Base-by-base conservation (phyloP, 768 basidiomycete species). In the Pleurotus ostreatus region DNA sequence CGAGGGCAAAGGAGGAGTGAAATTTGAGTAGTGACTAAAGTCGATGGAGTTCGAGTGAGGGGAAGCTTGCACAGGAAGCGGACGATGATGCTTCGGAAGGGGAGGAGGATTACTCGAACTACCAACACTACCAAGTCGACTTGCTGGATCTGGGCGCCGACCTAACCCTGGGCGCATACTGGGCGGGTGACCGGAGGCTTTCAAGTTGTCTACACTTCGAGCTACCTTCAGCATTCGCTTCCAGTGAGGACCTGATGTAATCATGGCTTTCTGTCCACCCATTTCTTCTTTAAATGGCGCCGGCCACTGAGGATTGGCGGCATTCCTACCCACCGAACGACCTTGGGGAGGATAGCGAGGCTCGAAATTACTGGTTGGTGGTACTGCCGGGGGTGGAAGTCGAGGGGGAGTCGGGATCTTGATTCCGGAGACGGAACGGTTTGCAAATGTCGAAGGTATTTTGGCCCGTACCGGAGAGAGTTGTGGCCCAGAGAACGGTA, bases 171-270 rank as follows among this genome's bases (percentile, higher is more conserved):
- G 68, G 61, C 69, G 69, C 18, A 76, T 60, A 40, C 57, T 72
- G 8, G 66, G 41, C 5, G 74, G 73, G 57, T 74, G 72, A 34
- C 30, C 30, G 30, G 30, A 34, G 46, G 68, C 70, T 45, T 76
- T 72, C 46, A 83, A 70, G 58, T 81, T 81, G 59, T 79, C 79
- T 77, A 85, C 80, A 61, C 84, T 87, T 68, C 83, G 84, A n/a
- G 79, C 65, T 60, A 65, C 69, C 57, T 72, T 74, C 46, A 67
- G 57, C 46, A 71, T 63, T 46, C 71, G 70, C 55, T 55, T 60
- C 58, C 67, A 70, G 39, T 63, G 61, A 2, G 68, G 46, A 1
- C 71, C 55, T 4, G 76, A 68, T 1, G 73, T 63, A 2, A 74
- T 65, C 46, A 71, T 65, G 3, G 69, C 56, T 55, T 73, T 78